phyloP scores from a whole-genome alignment of 208 protist genomes.

The Acanthamoeba rhysodes region DNA sequence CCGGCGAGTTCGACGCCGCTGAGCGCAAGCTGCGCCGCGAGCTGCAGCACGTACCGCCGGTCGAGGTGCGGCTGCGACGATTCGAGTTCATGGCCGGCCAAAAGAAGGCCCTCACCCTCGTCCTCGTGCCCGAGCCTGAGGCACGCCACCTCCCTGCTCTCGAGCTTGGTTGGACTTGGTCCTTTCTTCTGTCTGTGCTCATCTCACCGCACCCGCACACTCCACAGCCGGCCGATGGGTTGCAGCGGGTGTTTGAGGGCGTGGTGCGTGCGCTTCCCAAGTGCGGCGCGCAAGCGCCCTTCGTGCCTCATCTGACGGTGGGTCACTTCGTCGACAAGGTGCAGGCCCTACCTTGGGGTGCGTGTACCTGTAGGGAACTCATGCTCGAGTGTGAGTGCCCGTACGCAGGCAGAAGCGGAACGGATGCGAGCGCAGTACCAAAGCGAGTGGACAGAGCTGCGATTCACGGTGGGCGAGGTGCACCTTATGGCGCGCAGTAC shows the following conservation, averaged over 20 bases:
- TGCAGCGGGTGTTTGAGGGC: background rate
- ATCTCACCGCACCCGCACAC: background rate
- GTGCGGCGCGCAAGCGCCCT: background rate
- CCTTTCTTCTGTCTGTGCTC: too few species aligned
- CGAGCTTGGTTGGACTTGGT: too few species aligned
- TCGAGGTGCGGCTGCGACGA: background rate
- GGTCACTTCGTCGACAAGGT: conserved; percentile 41
- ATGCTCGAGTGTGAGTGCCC: too few species aligned
- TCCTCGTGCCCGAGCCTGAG: conserved; percentile 2
- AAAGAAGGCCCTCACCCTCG: background rate
- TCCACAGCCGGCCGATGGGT: background rate
- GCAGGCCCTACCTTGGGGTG: background rate
- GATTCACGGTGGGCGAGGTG: conserved; percentile 1
- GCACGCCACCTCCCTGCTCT: background rate
- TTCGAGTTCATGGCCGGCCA: conserved; percentile 15
- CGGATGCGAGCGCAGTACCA: background rate
- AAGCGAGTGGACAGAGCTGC: background rate
- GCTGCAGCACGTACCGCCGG: background rate
- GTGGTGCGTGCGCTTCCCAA: background rate
- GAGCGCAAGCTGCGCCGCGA: background rate
- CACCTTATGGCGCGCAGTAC: background rate
- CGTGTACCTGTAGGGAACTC: too few species aligned
- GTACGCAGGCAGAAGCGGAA: background rate
- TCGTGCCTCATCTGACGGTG: background rate
- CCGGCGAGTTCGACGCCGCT: background rate